A percentile compares a stretch with the other conserved stretches of the same genome.
Conservation (phyloP, 352 stramenopile species). For the Plasmopara muralis region DNA sequence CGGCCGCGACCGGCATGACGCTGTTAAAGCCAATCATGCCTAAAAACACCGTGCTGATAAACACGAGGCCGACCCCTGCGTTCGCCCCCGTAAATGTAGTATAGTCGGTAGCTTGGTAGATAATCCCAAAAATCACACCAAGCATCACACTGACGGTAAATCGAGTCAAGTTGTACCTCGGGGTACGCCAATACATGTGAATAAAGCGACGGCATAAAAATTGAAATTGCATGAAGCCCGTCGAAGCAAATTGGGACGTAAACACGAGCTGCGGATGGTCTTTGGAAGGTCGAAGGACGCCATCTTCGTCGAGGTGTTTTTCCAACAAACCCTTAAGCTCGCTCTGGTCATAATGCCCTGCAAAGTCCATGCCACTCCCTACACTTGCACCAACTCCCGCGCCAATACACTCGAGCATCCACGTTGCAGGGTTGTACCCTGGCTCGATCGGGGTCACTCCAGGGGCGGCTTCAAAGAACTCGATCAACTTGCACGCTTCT, state of each 20-base stretch:
- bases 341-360: conserved; percentile 25
- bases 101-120: conserved; percentile 60
- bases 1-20: conserved; percentile 16
- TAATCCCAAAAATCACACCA: conserved; percentile 63
- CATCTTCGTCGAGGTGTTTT: conserved; percentile 35
- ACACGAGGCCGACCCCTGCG: conserved; percentile 70
- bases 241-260: conserved; percentile 31
- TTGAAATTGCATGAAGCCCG: conserved; percentile 21
- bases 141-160: conserved; percentile 61
- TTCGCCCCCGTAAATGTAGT: conserved; percentile 34
- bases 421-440: conserved; percentile 45
- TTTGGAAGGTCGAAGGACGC: conserved; percentile 28
- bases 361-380: conserved; percentile 1
- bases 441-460: conserved; percentile 38
- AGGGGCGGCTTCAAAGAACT: conserved; percentile 59
- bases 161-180: conserved; percentile 74
- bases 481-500: conserved; percentile 37
- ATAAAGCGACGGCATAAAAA: conserved; percentile 32
- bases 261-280: conserved; percentile 35
- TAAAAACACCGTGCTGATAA: conserved; percentile 78
- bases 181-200: conserved; percentile 65
- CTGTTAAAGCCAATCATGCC: conserved; percentile 33
- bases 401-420: conserved; percentile 25
- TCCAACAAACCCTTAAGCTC: conserved; percentile 34
- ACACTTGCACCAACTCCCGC: conserved; percentile 16